These are phyloP conservation scores for Pyrenopolyporus hunteri DNA, from an alignment of 495 filamentous ascomycete genomes.

Conservation along the genomic window DNA sequence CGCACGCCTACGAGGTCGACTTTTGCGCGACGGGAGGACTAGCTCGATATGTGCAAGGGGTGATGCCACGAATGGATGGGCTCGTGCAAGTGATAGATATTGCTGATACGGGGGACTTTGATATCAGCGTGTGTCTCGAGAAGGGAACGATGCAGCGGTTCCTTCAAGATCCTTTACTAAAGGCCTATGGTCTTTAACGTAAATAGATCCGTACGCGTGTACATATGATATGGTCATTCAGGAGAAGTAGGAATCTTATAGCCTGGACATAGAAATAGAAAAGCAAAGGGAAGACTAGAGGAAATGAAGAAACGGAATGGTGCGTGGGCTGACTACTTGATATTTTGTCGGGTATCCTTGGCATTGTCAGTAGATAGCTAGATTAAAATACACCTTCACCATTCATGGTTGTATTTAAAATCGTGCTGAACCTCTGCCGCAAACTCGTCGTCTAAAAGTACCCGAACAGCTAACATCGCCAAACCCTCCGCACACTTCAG, in stretches of 20 bases:
- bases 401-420: constrained; percentile 44
- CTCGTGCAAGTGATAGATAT: constrained; percentile 45
- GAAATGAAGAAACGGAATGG: no score
- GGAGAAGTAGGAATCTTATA: no score
- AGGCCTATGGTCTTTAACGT: constrained; percentile 22
- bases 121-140: constrained; percentile 45
- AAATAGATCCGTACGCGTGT: no score
- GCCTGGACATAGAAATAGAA: no score
- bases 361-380: no score
- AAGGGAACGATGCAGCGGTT: constrained; percentile 40
- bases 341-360: background rate
- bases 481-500: constrained; percentile 62
- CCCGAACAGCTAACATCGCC: constrained; percentile 58
- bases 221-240: no score
- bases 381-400: background rate
- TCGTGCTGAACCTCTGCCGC: constrained; percentile 48
- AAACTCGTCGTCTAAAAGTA: constrained; percentile 56
- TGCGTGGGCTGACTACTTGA: no score
- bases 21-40: constrained; percentile 34
- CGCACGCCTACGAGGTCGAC: constrained; percentile 46
- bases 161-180: constrained; percentile 38
- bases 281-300: no score
- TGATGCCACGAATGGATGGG: constrained; percentile 50
- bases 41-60: constrained; percentile 44
- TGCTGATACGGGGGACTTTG: constrained; percentile 44